phyloP scores from a whole-genome alignment of 257 asterid species.

The Avicennia marina region DNA sequence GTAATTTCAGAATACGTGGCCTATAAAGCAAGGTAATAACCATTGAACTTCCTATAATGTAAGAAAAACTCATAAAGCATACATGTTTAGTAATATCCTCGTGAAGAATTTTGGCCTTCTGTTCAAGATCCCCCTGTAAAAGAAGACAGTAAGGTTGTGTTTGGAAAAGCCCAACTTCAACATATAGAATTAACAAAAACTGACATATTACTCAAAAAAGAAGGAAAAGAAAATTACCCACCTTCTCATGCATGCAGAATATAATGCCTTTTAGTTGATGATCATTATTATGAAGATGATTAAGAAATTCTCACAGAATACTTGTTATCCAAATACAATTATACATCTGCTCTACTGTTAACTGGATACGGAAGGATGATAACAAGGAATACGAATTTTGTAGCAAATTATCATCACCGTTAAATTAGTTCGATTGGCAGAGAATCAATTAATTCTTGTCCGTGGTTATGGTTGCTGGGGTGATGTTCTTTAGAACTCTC shows the following conservation, averaged over 20 bases:
- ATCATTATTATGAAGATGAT: background rate
- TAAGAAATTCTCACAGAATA: background rate
- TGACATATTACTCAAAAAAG: background rate
- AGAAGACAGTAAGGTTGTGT: constrained; percentile 8
- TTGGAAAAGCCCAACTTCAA: constrained; percentile 13
- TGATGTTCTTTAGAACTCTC: too few relatives aligned
- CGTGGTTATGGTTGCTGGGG: too few relatives aligned
- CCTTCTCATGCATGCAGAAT: background rate
- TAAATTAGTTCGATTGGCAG: too few relatives aligned
- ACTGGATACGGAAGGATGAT: background rate
- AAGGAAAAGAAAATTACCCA: background rate
- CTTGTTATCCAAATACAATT: background rate
- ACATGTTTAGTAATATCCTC: constrained; percentile 72
- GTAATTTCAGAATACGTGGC: too few relatives aligned
- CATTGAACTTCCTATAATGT: background rate
- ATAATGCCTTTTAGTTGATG: background rate
- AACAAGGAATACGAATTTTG: too few relatives aligned
- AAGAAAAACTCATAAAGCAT: constrained; percentile 15
- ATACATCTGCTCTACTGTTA: too few relatives aligned
- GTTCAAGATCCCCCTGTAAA: constrained; percentile 67
- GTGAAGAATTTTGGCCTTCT: constrained; percentile 68
- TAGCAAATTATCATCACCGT: too few relatives aligned
- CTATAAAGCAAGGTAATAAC: background rate
- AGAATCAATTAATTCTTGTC: too few relatives aligned
- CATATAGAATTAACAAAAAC: background rate